Conservation (phyloP, 352 stramenopile genomes). For the Globisporangium alternatum region DNA sequence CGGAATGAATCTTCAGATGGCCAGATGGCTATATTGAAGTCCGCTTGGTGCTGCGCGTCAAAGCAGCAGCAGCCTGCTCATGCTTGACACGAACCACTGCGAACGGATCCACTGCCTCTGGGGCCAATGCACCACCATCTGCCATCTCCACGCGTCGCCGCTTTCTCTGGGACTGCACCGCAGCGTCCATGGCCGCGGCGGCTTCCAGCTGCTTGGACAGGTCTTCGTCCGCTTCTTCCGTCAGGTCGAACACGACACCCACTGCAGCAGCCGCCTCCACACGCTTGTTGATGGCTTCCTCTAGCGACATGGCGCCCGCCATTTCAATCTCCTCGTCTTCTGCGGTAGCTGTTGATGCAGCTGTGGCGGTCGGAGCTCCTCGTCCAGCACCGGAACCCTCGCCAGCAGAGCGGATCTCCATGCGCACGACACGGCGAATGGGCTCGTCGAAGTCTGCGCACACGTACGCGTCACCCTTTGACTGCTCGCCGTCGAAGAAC, state of each 20-base stretch:
- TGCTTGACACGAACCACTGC: conserved; percentile 14
- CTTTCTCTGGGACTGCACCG: conserved; percentile 25
- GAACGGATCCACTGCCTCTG: not conserved
- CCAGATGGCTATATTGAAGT: not conserved
- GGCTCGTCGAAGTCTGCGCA: conserved; percentile 53
- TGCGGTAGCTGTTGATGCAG: not conserved
- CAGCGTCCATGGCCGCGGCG: conserved; percentile 19
- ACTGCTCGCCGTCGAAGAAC: conserved; percentile 67
- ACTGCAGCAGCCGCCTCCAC: conserved; percentile 45
- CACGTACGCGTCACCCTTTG: conserved; percentile 45
- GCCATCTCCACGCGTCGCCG: conserved; percentile 22
- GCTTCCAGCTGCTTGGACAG: conserved; percentile 31
- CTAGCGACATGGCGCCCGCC: conserved; percentile 65
- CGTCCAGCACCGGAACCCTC: conserved; percentile 9
- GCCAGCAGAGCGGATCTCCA: conserved; percentile 31
- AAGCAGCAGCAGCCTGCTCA: not conserved
- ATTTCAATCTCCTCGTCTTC: conserved; percentile 68
- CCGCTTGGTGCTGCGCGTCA: not conserved
- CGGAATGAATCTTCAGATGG: not conserved
- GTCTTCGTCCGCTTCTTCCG: conserved; percentile 45
- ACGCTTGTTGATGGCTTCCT: conserved; percentile 65
- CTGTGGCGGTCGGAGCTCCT: not conserved
- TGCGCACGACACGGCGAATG: conserved; percentile 55
- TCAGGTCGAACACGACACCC: conserved; percentile 69
- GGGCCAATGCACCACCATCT: not conserved